A percentile compares a stretch with the other conserved stretches of the same genome.
phyloP scores from a whole-genome alignment of 208 protist genomes.

The Giardia muris region DNA sequence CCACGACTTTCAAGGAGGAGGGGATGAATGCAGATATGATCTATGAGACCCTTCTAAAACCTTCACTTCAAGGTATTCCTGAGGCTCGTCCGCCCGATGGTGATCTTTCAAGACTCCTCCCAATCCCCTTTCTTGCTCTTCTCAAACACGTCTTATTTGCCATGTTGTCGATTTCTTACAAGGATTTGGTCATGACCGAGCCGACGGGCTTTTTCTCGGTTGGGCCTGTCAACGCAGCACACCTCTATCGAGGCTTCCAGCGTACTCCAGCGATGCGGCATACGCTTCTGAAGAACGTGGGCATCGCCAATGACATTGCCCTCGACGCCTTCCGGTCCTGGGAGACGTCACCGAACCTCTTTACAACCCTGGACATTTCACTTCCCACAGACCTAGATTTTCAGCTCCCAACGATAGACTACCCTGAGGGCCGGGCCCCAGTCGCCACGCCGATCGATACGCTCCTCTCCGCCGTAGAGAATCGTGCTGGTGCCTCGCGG shows the following conservation, averaged over 20 bases:
- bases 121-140: neutral
- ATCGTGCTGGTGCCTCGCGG: neutral
- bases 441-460: neutral
- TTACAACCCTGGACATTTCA: neutral
- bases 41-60: neutral
- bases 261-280: neutral
- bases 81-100: neutral
- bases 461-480: neutral
- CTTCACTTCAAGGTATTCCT: neutral
- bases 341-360: neutral
- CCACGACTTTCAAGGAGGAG: neutral
- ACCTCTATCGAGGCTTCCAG: neutral
- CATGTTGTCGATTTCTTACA: neutral
- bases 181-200: neutral
- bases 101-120: neutral
- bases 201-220: neutral
- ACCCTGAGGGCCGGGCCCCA: neutral
- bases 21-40: neutral
- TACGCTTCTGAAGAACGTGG: neutral
- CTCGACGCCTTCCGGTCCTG: neutral
- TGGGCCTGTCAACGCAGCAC: neutral
- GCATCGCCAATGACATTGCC: neutral
- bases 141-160: neutral
- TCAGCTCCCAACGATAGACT: neutral
- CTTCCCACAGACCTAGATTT: neutral